Evolutionary conservation across 805 yeast species (phyloP).

Genomic region (Kazachstania viticola): DNA sequence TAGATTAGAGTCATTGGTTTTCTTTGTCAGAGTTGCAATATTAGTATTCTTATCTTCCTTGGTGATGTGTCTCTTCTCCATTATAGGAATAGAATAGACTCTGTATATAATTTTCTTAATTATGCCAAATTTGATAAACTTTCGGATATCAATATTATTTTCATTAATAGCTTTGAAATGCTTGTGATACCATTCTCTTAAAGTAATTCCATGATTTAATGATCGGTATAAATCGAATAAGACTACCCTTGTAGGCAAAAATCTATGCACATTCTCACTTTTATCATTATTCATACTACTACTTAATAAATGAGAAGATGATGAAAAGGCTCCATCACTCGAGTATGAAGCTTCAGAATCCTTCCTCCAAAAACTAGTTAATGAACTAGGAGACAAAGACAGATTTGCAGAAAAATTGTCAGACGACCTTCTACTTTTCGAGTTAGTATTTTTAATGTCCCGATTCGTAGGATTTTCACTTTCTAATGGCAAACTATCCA

Average conservation of each 20-base stretch:
- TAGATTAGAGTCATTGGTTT: constrained; percentile 7
- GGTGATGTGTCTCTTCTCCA: constrained; percentile 11
- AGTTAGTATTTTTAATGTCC: constrained; percentile 1
- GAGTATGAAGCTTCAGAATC: constrained; percentile 14
- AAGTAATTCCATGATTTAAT: constrained; percentile 62
- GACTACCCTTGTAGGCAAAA: constrained; percentile 49
- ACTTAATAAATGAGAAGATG: neutral
- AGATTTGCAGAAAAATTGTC: neutral
- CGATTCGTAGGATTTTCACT: constrained; percentile 1
- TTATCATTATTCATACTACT: neutral
- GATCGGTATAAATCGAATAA: constrained; percentile 67
- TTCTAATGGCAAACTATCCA: constrained; percentile 26
- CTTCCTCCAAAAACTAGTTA: constrained; percentile 1
- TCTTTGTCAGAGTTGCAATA: neutral
- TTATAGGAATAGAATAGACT: constrained; percentile 64
- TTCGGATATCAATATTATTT: constrained; percentile 62
- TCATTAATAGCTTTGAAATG: constrained; percentile 41
- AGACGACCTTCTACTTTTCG: too few species aligned
- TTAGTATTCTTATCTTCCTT: neutral
- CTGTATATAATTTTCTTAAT: constrained; percentile 73
- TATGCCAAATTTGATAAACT: constrained; percentile 81
- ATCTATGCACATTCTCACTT: neutral
- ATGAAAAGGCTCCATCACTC: constrained; percentile 5
- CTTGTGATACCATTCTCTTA: constrained; percentile 73
- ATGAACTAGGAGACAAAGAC: constrained; percentile 1